phyloP scores from a whole-genome alignment of 257 asterid genomes.

The Fraxinus americana region DNA sequence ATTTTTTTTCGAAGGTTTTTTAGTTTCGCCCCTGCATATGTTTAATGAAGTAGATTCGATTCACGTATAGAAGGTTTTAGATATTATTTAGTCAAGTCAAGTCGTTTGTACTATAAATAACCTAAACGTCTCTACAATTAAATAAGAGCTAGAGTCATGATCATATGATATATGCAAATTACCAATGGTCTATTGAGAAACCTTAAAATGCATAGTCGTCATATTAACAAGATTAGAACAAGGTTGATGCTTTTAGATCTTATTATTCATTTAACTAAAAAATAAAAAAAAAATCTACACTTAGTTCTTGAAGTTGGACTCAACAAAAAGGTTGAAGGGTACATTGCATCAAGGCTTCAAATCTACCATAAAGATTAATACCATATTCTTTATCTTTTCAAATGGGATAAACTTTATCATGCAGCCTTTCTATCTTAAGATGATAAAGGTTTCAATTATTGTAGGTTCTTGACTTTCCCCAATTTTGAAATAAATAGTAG shows the following conservation, averaged over 20 bases:
- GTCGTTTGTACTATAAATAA: not conserved
- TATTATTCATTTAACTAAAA: not conserved
- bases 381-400: conserved; percentile 3
- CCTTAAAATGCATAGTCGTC: not conserved
- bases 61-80: no score
- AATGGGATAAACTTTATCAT: not conserved
- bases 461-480: not conserved
- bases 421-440: not conserved
- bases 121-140: not conserved
- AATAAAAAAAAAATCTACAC: not conserved
- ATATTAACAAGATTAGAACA: not conserved
- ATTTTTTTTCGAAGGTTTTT: no score
- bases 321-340: not conserved
- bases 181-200: not conserved
- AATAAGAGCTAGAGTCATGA: not conserved
- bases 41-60: no score
- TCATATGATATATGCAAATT: not conserved
- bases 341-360: not conserved
- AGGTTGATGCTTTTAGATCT: not conserved
- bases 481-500: not conserved
- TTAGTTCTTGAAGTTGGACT: not conserved
- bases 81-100: no score
- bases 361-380: not conserved
- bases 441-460: not conserved
- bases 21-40: no score